Evolutionary conservation across 75 land plant species (phyloP).

Genomic region (Cryptomeria japonica): DNA sequence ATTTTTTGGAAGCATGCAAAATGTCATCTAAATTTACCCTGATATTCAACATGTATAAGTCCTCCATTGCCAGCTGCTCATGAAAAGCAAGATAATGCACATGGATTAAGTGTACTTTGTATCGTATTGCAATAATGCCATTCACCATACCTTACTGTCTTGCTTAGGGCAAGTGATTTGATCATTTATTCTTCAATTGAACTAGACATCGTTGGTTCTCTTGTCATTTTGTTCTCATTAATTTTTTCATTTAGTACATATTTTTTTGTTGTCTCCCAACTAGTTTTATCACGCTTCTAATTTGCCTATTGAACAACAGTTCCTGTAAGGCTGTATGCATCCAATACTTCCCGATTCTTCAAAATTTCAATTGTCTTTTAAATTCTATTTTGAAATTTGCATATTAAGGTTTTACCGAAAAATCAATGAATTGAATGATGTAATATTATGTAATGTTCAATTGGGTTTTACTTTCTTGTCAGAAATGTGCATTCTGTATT

Average conservation of each 20-base stretch:
- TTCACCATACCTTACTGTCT: not conserved
- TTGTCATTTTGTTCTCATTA: not conserved
- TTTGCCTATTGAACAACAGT: not conserved
- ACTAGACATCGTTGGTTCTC: not conserved
- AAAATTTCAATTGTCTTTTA: not conserved
- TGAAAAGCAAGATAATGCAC: not conserved
- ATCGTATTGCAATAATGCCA: not conserved
- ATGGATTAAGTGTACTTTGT: not conserved
- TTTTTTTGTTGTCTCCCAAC: not conserved
- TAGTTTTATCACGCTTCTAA: not conserved
- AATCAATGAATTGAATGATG: not conserved
- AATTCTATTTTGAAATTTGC: not conserved
- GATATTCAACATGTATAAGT: not conserved
- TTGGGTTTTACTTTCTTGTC: not conserved
- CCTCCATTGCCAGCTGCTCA: not conserved
- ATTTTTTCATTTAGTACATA: not conserved
- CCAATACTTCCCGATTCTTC: not conserved
- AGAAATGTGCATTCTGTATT: not conserved
- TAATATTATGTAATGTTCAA: not conserved
- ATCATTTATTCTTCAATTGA: constrained; percentile 6
- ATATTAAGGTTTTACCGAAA: not conserved
- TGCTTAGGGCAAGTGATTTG: not conserved
- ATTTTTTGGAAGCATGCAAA: not conserved
- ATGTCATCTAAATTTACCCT: not conserved
- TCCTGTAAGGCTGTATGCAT: not conserved